These are phyloP conservation scores for Symmetrospora coprosmae DNA, from an alignment of 768 basidiomycete genomes.

Conservation along the genomic window DNA sequence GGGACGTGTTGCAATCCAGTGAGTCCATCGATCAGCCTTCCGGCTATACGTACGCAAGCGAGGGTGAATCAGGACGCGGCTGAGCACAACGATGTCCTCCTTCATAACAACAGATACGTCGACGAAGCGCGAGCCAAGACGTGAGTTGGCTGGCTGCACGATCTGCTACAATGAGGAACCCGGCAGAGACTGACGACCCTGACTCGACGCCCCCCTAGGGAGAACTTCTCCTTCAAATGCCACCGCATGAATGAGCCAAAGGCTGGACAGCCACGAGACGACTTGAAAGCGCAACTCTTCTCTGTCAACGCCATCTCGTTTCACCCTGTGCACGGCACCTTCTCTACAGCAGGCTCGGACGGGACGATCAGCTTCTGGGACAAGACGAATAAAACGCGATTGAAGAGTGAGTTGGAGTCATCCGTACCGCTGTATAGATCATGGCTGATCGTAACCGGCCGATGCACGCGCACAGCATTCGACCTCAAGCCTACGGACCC, in stretches of 20 bases:
- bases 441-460: too few species aligned
- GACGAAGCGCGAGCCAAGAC: constrained; percentile 5
- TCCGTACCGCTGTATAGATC: too few species aligned
- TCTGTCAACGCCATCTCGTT: constrained; percentile 76
- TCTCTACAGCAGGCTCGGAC: constrained; percentile 44
- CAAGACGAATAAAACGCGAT: constrained; percentile 74
- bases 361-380: constrained; percentile 90
- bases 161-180: not conserved
- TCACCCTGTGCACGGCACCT: constrained; percentile 55
- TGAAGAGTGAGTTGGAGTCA: constrained; percentile 73
- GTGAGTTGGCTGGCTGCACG: too few species aligned
- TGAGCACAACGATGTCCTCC: not conserved
- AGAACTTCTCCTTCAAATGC: constrained; percentile 72
- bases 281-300: constrained; percentile 40
- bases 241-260: constrained; percentile 8
- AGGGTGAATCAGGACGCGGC: not conserved
- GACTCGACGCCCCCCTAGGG: constrained; percentile 42
- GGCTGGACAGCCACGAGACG: not conserved
- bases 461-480: too few species aligned
- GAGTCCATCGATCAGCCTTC: too few species aligned
- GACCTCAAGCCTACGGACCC: too few species aligned
- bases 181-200: too few species aligned
- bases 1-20: constrained; percentile 89
- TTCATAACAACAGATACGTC: constrained; percentile 13
- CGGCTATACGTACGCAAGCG: not conserved